These are phyloP conservation scores for Hygrocybe coccinea DNA, from an alignment of 768 basidiomycete species.

Conservation along the genomic window DNA sequence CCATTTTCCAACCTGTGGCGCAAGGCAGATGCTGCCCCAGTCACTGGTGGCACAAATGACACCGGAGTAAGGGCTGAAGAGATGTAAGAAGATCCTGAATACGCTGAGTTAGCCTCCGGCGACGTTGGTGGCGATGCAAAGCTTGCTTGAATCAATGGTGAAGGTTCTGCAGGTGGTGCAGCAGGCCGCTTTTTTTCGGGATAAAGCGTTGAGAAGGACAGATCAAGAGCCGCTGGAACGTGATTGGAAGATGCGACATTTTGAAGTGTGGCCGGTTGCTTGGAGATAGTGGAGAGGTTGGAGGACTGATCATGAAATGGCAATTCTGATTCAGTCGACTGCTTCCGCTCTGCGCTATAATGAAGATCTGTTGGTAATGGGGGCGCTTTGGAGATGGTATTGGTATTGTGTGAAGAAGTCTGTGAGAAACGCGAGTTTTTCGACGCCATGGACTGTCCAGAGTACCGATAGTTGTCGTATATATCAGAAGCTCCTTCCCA, in stretches of 20 bases:
- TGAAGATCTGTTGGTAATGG: conserved; percentile 7
- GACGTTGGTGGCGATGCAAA: conserved; percentile 38
- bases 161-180: conserved; percentile 25
- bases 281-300: conserved; percentile 14
- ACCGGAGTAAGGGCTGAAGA: conserved; percentile 5
- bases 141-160: conserved; percentile 17
- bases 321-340: conserved; percentile 30
- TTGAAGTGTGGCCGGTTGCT: conserved; percentile 3
- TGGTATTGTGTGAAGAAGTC: conserved; percentile 4
- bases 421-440: conserved; percentile 30
- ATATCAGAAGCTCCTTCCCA: conserved; percentile 73
- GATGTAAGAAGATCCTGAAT: conserved; percentile 12
- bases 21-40: conserved; percentile 18
- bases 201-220: not conserved
- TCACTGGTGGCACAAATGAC: conserved; percentile 15
- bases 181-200: conserved; percentile 22
- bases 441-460: conserved; percentile 23
- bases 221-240: conserved; percentile 7
- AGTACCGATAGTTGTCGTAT: conserved; percentile 64
- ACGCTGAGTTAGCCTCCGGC: conserved; percentile 21
- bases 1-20: conserved; percentile 33
- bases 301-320: conserved; percentile 36
- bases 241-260: conserved; percentile 4
- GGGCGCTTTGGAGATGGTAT: not conserved
- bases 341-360: conserved; percentile 14